Evolutionary conservation across 2,329 filamentous ascomycete species (phyloP).

Genomic region (Berkeleyomyces basicola): DNA sequence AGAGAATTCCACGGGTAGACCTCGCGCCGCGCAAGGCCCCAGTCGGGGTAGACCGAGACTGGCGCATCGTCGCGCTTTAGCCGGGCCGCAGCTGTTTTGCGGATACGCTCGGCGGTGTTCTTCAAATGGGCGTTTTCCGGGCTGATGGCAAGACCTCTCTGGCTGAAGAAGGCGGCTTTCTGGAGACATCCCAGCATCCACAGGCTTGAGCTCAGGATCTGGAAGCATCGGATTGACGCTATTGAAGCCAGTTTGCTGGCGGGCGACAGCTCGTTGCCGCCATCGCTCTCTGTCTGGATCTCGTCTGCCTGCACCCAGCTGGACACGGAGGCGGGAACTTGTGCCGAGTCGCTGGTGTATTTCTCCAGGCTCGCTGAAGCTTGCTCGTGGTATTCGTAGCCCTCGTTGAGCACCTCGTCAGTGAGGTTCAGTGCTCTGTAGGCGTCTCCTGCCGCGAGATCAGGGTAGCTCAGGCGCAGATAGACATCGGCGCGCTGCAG

Average conservation of each 20-base stretch:
- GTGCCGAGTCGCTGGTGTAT: constrained; percentile 18
- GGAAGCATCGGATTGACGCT: constrained; percentile 36
- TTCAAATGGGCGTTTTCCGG: constrained; percentile 39
- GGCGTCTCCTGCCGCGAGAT: constrained; percentile 76
- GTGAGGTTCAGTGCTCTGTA: constrained; percentile 78
- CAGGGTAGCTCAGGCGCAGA: constrained; percentile 64
- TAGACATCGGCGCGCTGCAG: constrained; percentile 56
- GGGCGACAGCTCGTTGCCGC: not conserved
- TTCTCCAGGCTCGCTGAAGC: constrained; percentile 36
- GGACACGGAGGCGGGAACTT: constrained; percentile 29
- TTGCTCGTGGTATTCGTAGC: constrained; percentile 66
- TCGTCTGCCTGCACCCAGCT: constrained; percentile 27
- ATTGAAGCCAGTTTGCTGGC: constrained; percentile 25
- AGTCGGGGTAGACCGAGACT: constrained; percentile 45
- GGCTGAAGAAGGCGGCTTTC: constrained; percentile 49
- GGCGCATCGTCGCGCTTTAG: constrained; percentile 31
- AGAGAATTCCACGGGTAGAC: constrained; percentile 54
- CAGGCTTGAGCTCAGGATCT: constrained; percentile 40
- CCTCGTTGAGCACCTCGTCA: constrained; percentile 63
- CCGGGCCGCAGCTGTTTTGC: constrained; percentile 33
- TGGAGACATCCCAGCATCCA: constrained; percentile 51
- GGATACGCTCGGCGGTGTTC: constrained; percentile 36
- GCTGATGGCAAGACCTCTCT: constrained; percentile 39
- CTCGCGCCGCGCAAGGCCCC: constrained; percentile 51
- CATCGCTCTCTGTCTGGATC: not conserved